Base-by-base conservation (phyloP, 108 stramenopile genomes). In the Conticribra weissflogii region DNA sequence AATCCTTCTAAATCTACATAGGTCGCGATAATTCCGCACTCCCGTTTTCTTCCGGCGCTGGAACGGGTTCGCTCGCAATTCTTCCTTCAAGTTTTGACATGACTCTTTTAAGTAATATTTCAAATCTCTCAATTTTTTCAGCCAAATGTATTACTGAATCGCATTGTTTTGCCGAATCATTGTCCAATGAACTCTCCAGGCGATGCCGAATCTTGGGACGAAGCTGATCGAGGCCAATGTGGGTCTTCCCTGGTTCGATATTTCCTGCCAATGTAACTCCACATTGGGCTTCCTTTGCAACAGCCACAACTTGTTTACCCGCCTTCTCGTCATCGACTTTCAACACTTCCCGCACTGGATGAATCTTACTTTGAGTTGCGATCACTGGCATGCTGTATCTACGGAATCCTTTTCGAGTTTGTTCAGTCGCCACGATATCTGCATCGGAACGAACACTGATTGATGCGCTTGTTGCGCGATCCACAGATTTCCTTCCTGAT, bases 401-500 rank as follows among this genome's bases (percentile, higher is more conserved):
- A 12, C 12, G 23, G 46, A 41, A 54, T 3, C 33, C 49, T 53
- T 54, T 47, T 9, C 33, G 22, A 16, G 30, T 36, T 34, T 49
- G 41, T 54, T 63, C 57, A 21, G 61, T 50, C 21, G 16, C 7
- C 14, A 57, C 54, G 7, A 63, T 14, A 23, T 63, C 62, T 19
- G n/a, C 52, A 54, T 63, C 71, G 2, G 71, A 72, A 30, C 62
- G 63, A 16, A 33, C 46, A 23, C 63, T 62, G n/a, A 63, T 32
- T 3, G n/a, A 23, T n/a, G n/a, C n/a, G n/a, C n/a, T n/a, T n/a
- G n/a, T n/a, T n/a, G n/a, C n/a, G n/a, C n/a, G n/a, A n/a, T n/a
- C n/a, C n/a, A n/a, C n/a, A n/a, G n/a, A 56, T 31, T 53, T 63
- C 54, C 33, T 63, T 46, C 2, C 55, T 18, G 8, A 50, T 21